These are phyloP conservation scores for Mucor indicus DNA, from an alignment of 371 early-diverging fungal genomes.

Conservation along the genomic window DNA sequence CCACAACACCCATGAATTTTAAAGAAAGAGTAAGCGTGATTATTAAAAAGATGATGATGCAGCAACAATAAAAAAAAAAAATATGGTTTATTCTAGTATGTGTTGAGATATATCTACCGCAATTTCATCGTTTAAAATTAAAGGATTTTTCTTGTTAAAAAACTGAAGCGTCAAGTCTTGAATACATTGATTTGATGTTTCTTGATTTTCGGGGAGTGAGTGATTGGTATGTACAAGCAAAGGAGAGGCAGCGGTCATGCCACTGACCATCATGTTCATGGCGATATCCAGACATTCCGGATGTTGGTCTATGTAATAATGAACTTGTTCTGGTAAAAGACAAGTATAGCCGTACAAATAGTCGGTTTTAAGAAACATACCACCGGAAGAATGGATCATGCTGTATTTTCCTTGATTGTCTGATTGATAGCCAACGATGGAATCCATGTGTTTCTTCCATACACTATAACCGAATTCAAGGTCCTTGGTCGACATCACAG, in stretches of 20 bases:
- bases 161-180: background rate
- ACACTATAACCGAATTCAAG: slow-evolving; percentile 16
- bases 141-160: slow-evolving; percentile 7
- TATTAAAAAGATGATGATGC: slow-evolving; percentile 12
- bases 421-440: slow-evolving; percentile 17
- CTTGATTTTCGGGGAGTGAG: background rate
- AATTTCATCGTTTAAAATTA: slow-evolving; percentile 11
- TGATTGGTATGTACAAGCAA: slow-evolving; percentile 7
- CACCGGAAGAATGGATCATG: slow-evolving; percentile 18
- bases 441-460: slow-evolving; percentile 12
- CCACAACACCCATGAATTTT: slow-evolving; percentile 3
- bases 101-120: background rate
- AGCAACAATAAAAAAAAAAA: too few species aligned
- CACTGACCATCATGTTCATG: slow-evolving; percentile 28
- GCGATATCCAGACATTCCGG: slow-evolving; percentile 25
- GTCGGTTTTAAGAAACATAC: slow-evolving; percentile 27
- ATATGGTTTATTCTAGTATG: background rate
- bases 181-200: slow-evolving; percentile 5
- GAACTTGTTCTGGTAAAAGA: slow-evolving; percentile 26
- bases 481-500: slow-evolving; percentile 6
- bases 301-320: slow-evolving; percentile 22
- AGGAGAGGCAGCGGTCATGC: slow-evolving; percentile 19
- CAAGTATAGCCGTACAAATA: slow-evolving; percentile 30
- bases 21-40: slow-evolving; percentile 14
- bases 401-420: slow-evolving; percentile 23